These are phyloP conservation scores for Ogataea methylovora DNA, from an alignment of 805 yeast genomes.

Conservation along the genomic window DNA sequence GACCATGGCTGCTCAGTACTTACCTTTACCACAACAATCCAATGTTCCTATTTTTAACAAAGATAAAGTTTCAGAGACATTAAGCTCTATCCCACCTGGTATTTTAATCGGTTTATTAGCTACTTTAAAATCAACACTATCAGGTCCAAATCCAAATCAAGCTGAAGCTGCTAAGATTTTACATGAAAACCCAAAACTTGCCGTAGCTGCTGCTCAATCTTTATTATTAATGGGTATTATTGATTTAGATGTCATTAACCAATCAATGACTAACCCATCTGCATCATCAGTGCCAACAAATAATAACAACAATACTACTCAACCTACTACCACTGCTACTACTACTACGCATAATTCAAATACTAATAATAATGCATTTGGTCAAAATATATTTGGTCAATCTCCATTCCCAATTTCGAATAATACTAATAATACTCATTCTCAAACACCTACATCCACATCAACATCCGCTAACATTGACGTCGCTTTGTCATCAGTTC, in stretches of 20 bases:
- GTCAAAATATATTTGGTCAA: not conserved
- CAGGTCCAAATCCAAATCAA: constrained; percentile 43
- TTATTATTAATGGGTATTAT: constrained; percentile 70
- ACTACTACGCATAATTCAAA: constrained; percentile 4
- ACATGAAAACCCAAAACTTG: constrained; percentile 46
- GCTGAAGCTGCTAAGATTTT: constrained; percentile 46
- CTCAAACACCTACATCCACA: not conserved
- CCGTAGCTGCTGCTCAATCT: constrained; percentile 67
- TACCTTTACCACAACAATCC: constrained; percentile 40
- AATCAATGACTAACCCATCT: constrained; percentile 30
- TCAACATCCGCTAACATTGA: not conserved
- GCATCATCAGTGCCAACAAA: constrained; percentile 5
- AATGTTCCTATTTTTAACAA: constrained; percentile 30
- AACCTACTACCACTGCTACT: constrained; percentile 10
- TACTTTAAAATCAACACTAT: constrained; percentile 50
- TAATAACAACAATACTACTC: constrained; percentile 8
- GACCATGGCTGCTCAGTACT: constrained; percentile 44
- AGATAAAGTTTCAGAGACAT: constrained; percentile 53
- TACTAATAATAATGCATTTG: not conserved
- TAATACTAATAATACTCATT: not conserved
- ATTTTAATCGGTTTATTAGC: constrained; percentile 63
- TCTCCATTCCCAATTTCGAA: not conserved
- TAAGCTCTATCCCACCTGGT: constrained; percentile 62
- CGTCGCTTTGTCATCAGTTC: not conserved
- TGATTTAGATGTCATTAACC: constrained; percentile 58